Evolutionary conservation across 441 rosid species (phyloP).

Genomic region (Pelargonium citronellum): DNA sequence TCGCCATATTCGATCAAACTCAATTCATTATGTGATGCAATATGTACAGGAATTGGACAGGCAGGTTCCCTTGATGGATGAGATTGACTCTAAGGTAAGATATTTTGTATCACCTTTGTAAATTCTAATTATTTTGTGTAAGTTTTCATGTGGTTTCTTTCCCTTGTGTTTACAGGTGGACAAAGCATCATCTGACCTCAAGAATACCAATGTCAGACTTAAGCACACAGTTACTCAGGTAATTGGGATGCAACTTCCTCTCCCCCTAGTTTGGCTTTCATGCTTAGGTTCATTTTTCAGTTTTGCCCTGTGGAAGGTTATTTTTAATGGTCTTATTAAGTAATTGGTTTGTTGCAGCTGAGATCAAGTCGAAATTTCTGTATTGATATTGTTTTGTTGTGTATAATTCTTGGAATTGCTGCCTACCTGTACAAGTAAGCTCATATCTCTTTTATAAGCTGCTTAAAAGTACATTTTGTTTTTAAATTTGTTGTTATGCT

Average conservation of each 20-base stretch:
- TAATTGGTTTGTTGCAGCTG: slow-evolving; percentile 47
- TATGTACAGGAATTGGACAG: slow-evolving; percentile 73
- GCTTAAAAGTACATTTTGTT: not conserved
- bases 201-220: slow-evolving; percentile 89
- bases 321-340: slow-evolving; percentile 25
- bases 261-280: not conserved
- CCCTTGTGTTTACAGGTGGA: slow-evolving; percentile 56
- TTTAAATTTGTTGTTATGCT: not conserved
- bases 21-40: slow-evolving; percentile 15
- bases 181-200: slow-evolving; percentile 81
- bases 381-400: slow-evolving; percentile 68
- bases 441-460: slow-evolving; percentile 13
- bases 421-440: slow-evolving; percentile 95
- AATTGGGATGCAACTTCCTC: slow-evolving; percentile 19
- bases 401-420: slow-evolving; percentile 80
- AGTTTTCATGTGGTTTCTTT: not conserved
- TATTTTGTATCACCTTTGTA: slow-evolving; percentile 12
- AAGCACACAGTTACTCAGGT: slow-evolving; percentile 93
- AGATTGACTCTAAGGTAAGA: slow-evolving; percentile 80
- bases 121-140: not conserved
- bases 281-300: slow-evolving; percentile 15
- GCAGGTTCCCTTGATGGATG: slow-evolving; percentile 95
- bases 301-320: slow-evolving; percentile 6
- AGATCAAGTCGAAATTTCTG: slow-evolving; percentile 95
- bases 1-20: slow-evolving; percentile 1